A percentile compares a stretch with the other conserved stretches of the same genome.
phyloP scores from a whole-genome alignment of 768 basidiomycete genomes.

The Phaeolepiota aurea region DNA sequence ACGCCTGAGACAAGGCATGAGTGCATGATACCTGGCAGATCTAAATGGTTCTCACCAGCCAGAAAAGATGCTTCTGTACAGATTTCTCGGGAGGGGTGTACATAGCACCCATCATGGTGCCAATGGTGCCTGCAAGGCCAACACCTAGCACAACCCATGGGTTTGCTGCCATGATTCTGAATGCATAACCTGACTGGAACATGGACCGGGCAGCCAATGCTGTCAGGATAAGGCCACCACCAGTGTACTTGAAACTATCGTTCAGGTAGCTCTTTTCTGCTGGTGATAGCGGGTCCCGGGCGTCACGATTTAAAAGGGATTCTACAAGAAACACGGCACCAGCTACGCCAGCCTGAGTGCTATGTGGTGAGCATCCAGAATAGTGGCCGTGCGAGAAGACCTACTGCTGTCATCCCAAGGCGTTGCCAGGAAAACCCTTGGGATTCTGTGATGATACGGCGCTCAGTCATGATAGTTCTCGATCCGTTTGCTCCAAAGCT shows the following conservation, averaged over 20 bases:
- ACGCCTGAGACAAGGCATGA: constrained; percentile 39
- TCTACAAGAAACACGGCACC: constrained; percentile 60
- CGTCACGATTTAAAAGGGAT: constrained; percentile 69
- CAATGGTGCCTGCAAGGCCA: constrained; percentile 72
- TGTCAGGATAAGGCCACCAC: constrained; percentile 68
- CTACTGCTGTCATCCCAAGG: constrained; percentile 20
- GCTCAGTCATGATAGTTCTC: constrained; percentile 44
- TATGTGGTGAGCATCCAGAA: constrained; percentile 21
- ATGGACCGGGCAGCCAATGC: constrained; percentile 74
- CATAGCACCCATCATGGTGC: constrained; percentile 77
- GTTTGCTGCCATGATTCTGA: constrained; percentile 75
- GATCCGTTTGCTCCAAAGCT: constrained; percentile 19
- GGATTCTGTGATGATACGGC: constrained; percentile 19
- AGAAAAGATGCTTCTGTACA: constrained; percentile 71
- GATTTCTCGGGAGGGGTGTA: constrained; percentile 74
- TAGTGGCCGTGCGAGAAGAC: constrained; percentile 16
- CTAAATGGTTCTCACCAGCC: constrained; percentile 46
- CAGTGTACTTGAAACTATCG: constrained; percentile 78
- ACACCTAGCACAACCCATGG: constrained; percentile 83
- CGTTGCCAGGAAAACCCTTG: constrained; percentile 24
- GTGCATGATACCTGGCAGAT: constrained; percentile 1
- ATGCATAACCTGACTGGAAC: constrained; percentile 60
- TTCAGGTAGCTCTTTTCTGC: constrained; percentile 66
- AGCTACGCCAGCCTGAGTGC: constrained; percentile 56
- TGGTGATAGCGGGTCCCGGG: constrained; percentile 53